A percentile compares a stretch with the other conserved stretches of the same genome.
Evolutionary conservation across 306 rosid genomes (phyloP).

Genomic region (Luffa aegyptiaca): DNA sequence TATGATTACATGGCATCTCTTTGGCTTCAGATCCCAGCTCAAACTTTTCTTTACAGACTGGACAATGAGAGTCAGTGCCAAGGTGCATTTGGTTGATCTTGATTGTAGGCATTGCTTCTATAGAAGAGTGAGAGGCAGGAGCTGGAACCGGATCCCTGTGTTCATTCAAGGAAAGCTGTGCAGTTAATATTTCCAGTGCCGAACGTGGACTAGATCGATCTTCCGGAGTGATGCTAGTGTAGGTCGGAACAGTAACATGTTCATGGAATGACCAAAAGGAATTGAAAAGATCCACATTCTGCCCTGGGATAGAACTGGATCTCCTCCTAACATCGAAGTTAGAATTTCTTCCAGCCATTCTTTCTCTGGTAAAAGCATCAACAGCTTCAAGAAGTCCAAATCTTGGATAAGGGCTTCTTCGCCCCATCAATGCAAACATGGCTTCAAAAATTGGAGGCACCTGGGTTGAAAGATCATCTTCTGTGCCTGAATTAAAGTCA

Average conservation of each 20-base stretch:
- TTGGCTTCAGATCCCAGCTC: conserved; percentile 65
- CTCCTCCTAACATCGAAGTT: conserved; percentile 35
- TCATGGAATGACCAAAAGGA: conserved; percentile 41
- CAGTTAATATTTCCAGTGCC: conserved; percentile 50
- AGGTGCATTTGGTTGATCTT: conserved; percentile 49
- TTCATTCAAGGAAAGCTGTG: conserved; percentile 52
- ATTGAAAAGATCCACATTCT: conserved; percentile 5
- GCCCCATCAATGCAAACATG: conserved; percentile 28
- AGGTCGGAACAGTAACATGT: conserved; percentile 36
- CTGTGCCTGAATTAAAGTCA: conserved; percentile 10
- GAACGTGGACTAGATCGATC: conserved; percentile 38
- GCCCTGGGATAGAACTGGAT: background rate
- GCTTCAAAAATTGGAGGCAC: conserved; percentile 43
- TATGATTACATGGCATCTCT: conserved; percentile 75
- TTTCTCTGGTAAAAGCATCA: conserved; percentile 36
- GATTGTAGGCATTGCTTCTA: conserved; percentile 69
- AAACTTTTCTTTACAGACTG: conserved; percentile 61
- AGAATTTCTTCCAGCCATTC: conserved; percentile 48
- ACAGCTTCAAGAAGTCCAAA: conserved; percentile 28
- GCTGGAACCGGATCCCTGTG: conserved; percentile 38
- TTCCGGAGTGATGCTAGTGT: conserved; percentile 27
- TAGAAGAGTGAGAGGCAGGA: conserved; percentile 56
- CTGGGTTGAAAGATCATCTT: conserved; percentile 26
- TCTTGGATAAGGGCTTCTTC: conserved; percentile 40
- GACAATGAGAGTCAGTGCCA: conserved; percentile 55